Evolutionary conservation across 345 rosid genomes (phyloP).

Genomic region (Euphorbia peplus): DNA sequence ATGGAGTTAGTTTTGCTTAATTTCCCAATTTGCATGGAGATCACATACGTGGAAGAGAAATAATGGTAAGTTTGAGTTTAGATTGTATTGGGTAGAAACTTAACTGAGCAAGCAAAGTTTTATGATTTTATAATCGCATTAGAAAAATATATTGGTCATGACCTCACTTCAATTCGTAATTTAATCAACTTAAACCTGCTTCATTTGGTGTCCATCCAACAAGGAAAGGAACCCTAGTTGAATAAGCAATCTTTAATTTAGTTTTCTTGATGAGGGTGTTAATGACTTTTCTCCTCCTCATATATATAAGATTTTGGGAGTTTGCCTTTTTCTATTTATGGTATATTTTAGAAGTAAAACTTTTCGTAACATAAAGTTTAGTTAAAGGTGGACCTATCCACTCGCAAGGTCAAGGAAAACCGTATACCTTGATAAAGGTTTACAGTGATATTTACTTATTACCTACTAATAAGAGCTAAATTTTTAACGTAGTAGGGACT

Average conservation of each 20-base stretch:
- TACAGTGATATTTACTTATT: too few species aligned
- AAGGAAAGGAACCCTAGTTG: slow-evolving; percentile 53
- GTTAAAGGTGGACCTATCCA: too few species aligned
- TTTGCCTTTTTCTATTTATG: too few species aligned
- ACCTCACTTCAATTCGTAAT: slow-evolving; percentile 36
- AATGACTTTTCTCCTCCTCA: not conserved
- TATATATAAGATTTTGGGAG: slow-evolving; percentile 1
- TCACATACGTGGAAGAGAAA: slow-evolving; percentile 34
- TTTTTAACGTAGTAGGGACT: too few species aligned
- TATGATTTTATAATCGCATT: slow-evolving; percentile 18
- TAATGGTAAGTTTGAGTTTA: slow-evolving; percentile 58
- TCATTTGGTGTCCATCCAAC: slow-evolving; percentile 40
- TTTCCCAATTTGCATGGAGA: slow-evolving; percentile 33
- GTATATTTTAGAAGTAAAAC: slow-evolving; percentile 25
- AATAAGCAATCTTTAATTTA: slow-evolving; percentile 41
- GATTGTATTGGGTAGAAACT: slow-evolving; percentile 77
- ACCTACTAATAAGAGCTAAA: too few species aligned
- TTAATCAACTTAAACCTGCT: slow-evolving; percentile 20
- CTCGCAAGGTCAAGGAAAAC: too few species aligned
- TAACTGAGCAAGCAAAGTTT: slow-evolving; percentile 54
- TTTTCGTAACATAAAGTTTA: too few species aligned
- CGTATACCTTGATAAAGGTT: too few species aligned
- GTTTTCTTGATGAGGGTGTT: slow-evolving; percentile 30
- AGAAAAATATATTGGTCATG: slow-evolving; percentile 17
- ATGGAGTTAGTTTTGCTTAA: not conserved